Base-by-base conservation (phyloP, 495 filamentous ascomycete genomes). In the Hamigera avellanea region DNA sequence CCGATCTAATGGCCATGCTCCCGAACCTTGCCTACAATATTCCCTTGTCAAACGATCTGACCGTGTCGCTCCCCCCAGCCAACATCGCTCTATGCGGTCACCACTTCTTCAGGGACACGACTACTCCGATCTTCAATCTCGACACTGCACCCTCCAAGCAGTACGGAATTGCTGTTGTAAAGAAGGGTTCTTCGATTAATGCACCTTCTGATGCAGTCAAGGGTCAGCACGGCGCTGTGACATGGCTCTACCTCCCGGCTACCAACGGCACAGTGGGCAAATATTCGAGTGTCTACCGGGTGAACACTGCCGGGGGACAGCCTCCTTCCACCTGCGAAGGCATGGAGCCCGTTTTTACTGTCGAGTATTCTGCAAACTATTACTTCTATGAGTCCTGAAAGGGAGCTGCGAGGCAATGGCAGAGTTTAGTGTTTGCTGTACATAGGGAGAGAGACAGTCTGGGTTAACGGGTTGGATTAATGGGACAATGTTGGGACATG, bases 291-390 rank as follows among this genome's bases (percentile, higher is more conserved):
- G 78, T 89, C 6, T 95, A 91, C 50, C 70, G 91, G n/a, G 61
- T 95, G 12, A 68, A 86, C 49, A 98, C 91, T 1, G 86, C 78
- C 2, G 86, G 86, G 8, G 91, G 91, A 13, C 68, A 63, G n/a
- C 51, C 84, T 0, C 87, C 91, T 0, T 61, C 69, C 25, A 87
- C 75, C 0, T 98, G 91, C 55, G 50, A 73, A 26, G 81, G 78
- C 1, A 64, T 74, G 68, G 54, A 66, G 1, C 56, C 61, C 19
- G 35, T 49, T 4, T 88, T 98, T 43, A 54, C 74, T 33, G 72
- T 93, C 23, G 65, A 86, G 52, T 98, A 98, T 59, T 68, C 84
- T 9, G 76, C 89, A 6, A 76, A 86, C 66, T 96, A 86, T 33
- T 73, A 62, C 44, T 61, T 73, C 40, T 73, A 49, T 52, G 61